Evolutionary conservation across 176 grass and related monocot species (phyloP).

Genomic region (Oryza nivara): DNA sequence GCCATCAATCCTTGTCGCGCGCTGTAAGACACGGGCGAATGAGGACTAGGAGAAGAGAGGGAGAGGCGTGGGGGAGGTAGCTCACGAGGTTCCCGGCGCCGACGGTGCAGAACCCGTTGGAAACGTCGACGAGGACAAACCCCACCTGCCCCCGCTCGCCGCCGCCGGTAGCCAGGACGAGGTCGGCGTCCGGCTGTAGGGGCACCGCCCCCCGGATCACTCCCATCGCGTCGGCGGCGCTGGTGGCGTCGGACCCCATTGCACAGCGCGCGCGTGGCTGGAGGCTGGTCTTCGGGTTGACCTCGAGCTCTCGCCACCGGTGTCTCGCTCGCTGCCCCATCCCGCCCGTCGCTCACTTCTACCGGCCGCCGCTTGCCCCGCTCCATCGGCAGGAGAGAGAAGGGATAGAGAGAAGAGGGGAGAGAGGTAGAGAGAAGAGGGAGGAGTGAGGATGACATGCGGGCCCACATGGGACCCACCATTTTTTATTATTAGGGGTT

Average conservation of each 20-base stretch:
- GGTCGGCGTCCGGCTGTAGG: conserved; percentile 38
- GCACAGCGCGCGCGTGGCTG: background rate
- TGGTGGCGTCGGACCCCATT: conserved; percentile 8
- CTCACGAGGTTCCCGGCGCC: conserved; percentile 87
- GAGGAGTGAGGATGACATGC: too few relatives aligned
- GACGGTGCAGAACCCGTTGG: conserved; percentile 97
- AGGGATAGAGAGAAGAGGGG: too few relatives aligned
- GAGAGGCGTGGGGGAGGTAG: background rate
- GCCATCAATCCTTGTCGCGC: background rate
- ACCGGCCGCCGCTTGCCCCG: too few relatives aligned
- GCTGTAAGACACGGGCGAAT: background rate
- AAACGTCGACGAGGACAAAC: conserved; percentile 84
- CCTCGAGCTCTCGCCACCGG: background rate
- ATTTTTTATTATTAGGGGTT: too few relatives aligned
- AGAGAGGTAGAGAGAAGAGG: too few relatives aligned
- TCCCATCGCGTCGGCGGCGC: conserved; percentile 31
- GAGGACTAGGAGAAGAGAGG: too few relatives aligned
- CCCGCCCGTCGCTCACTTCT: too few relatives aligned
- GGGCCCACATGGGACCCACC: too few relatives aligned
- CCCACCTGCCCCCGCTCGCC: conserved; percentile 33
- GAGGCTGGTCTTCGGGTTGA: background rate
- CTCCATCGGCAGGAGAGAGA: too few relatives aligned
- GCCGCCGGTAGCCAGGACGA: conserved; percentile 39
- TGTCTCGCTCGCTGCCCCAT: background rate
- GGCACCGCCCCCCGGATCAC: conserved; percentile 51